Base-by-base conservation (phyloP, 345 rosid species). In the Citrus reticulata region DNA sequence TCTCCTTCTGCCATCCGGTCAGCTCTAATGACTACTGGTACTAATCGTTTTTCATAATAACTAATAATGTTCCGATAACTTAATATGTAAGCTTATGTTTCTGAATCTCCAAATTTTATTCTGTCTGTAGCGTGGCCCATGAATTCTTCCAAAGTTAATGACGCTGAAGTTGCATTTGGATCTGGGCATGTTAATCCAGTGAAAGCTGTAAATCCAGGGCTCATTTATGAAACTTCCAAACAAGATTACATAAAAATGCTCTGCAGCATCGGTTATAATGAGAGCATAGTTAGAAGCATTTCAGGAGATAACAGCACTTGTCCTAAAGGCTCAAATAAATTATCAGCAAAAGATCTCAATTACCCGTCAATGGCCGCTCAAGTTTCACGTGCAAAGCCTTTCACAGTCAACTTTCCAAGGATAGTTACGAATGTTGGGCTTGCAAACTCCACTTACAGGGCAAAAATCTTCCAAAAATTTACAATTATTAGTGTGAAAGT, bases 1-100 rank as follows among this genome's bases (percentile, higher is more conserved):
- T 88, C 94, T 68, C 89, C 92, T 76, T 79, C 92, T 5, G 86
- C 90, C 60, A 87, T 91, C 76, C 82, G 87, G 81, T 89, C 95
- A 22, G 89, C 93, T 25, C 71, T 90, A 24, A 86, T 90, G 92
- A 92, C 92, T 19, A 87, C 88, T 5, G 90, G 95, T 46, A 13
- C 51, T 88, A 84, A 84, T 67, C 29, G 19, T 19, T 4, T 51
- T n/a, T 20, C 19, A 27, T 49, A 8, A 40, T 7, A n/a, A 74
- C 16, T 30, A 9, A 24, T 13, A 20, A 5, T 76, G 30, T 57
- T 30, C 6, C 16, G 27, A 29, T 73, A 5, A 34, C 3, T 64
- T 10, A 20, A 39, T n/a, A 17, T 29, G n/a, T 30, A 5, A 37
- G 40, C 22, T 55, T 6, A 63, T 10, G 4, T 60, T 61, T 76